Percentiles rank a stretch among this genome's conserved stretches.
Evolutionary conservation across 768 basidiomycete genomes (phyloP).

Genomic region (Termitomyces sp.): DNA sequence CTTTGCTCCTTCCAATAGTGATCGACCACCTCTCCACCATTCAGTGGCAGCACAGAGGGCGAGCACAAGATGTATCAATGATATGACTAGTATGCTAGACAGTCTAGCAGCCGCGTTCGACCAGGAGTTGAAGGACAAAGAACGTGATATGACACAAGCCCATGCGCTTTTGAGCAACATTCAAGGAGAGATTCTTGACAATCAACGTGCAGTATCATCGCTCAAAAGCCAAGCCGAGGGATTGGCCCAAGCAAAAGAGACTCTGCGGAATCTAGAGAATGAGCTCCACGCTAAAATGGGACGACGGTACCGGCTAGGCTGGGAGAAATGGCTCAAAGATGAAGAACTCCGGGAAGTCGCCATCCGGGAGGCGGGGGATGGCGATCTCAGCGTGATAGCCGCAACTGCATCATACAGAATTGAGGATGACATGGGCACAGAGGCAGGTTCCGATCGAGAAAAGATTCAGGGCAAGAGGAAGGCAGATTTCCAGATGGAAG

Average conservation of each 20-base stretch:
- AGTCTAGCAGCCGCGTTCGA: conserved; percentile 88
- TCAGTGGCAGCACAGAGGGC: conserved; percentile 83
- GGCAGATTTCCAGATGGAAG: conserved; percentile 41
- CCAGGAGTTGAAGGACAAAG: conserved; percentile 85
- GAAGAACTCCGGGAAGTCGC: conserved; percentile 73
- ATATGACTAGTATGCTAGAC: conserved; percentile 82
- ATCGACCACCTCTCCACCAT: conserved; percentile 73
- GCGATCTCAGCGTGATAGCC: conserved; percentile 43
- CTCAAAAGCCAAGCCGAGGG: conserved; percentile 65
- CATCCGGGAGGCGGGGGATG: conserved; percentile 59
- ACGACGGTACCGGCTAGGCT: conserved; percentile 75
- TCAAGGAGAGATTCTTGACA: conserved; percentile 85
- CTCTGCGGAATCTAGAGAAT: conserved; percentile 55
- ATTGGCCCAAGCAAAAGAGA: conserved; percentile 51
- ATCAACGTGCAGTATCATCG: conserved; percentile 67
- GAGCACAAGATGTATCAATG: conserved; percentile 77
- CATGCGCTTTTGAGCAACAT: conserved; percentile 82
- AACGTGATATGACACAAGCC: conserved; percentile 87
- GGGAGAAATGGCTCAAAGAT: conserved; percentile 89
- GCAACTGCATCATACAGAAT: conserved; percentile 39
- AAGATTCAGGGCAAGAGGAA: conserved; percentile 53
- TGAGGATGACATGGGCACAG: conserved; percentile 40
- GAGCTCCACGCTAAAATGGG: conserved; percentile 75
- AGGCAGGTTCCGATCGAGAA: conserved; percentile 32
- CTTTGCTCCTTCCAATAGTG: conserved; percentile 47